Evolutionary conservation across 2,329 filamentous ascomycete genomes (phyloP), one percentile per base, ranked within the genome.

Genomic region (Pseudogymnoascus pannorum): DNA sequence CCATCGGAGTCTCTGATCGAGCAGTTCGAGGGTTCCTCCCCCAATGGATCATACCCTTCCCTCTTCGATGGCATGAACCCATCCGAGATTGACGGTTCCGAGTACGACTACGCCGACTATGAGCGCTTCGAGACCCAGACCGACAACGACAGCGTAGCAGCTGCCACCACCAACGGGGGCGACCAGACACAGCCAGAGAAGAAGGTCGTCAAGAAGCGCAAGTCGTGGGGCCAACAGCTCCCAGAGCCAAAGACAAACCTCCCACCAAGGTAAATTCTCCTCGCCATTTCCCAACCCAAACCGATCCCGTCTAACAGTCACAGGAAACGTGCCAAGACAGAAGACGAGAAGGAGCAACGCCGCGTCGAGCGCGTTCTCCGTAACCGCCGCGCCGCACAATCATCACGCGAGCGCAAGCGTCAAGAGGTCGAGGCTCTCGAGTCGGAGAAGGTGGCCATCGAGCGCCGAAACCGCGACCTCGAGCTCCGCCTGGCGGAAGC

Each of bases 311-410:
- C 68, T 74, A 71, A 74, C 67, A 71, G 59, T 7, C 58, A 61
- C 65, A 91, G 89, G 67, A 99, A 99, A 85, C 91, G 94, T 65
- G 94, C 94, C 69, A 99, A 97, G 83, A 99, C 94, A 2, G 93
- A 96, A 70, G 94, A 97, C 71, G 94, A 99, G 77, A 99, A 99
- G 78, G 94, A 97, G 77, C 94, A 99, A 76, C 89, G 94, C 48
- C 89, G 94, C 64, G 95, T 97, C 61, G 94, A 99, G 79, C 91
- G 94, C 65, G 94, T 99, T 66, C 91, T 97, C 69, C 88, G 94
- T 48, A 99, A 99, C 73, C 91, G 94, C 67, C 90, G 92, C 63
- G 94, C 94, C 51, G 94, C 94, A 40, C 94, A 97, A 80, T 97
- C 95, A 63, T 99, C 94, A 3, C 84, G 94, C 58, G 94, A 99